Evolutionary conservation across 2,329 filamentous ascomycete genomes (phyloP).

Genomic region (Thielaviopsis euricoi): DNA sequence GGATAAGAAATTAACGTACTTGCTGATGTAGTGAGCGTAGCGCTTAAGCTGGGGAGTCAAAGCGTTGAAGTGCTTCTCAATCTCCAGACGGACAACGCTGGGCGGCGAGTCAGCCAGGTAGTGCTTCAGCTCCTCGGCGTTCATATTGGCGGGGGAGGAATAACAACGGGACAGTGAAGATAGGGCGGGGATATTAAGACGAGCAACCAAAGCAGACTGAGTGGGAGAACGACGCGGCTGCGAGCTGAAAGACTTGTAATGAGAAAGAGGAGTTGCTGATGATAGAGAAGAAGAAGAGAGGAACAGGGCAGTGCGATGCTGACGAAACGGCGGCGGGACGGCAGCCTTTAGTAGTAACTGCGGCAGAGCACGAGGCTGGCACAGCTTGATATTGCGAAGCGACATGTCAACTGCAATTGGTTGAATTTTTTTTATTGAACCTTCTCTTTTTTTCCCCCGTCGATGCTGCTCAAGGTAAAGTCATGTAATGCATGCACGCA

Average conservation of each 20-base stretch:
- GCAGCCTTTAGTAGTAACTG: slow-evolving; percentile 6
- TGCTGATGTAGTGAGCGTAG: slow-evolving; percentile 82
- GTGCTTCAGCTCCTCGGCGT: slow-evolving; percentile 46
- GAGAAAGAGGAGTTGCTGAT: background rate
- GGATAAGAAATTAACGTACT: slow-evolving; percentile 29
- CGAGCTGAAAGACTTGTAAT: background rate
- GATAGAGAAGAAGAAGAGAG: slow-evolving; percentile 2
- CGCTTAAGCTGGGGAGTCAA: slow-evolving; percentile 62
- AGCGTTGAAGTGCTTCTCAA: slow-evolving; percentile 82
- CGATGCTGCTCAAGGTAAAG: background rate
- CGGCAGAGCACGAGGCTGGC: slow-evolving; percentile 10
- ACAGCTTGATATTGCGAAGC: slow-evolving; percentile 4
- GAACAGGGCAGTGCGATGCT: background rate
- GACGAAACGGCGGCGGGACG: slow-evolving; percentile 1
- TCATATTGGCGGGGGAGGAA: slow-evolving; percentile 31
- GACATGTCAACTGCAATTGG: slow-evolving; percentile 5
- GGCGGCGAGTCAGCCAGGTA: slow-evolving; percentile 88
- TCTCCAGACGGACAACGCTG: slow-evolving; percentile 70
- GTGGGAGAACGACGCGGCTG: background rate
- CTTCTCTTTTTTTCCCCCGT: slow-evolving; percentile 1
- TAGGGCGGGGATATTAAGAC: background rate
- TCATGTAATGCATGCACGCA: background rate
- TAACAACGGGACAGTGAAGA: slow-evolving; percentile 12
- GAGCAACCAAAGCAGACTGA: background rate
- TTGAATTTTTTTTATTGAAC: background rate